Base-by-base conservation (phyloP, 176 grass and related monocot genomes). In the Bromus sterilis region DNA sequence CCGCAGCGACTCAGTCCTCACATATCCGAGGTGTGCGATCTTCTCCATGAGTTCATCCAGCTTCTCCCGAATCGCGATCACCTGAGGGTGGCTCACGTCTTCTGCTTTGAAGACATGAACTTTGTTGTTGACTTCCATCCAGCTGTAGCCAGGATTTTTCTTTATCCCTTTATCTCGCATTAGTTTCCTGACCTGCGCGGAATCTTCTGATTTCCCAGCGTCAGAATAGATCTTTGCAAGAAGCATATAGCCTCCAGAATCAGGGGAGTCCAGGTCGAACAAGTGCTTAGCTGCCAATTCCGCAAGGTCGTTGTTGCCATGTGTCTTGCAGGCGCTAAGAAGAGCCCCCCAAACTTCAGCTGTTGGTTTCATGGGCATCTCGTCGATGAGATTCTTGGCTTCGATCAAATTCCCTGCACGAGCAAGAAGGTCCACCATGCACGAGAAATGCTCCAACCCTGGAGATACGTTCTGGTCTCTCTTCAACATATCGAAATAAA, bases 161-260 rank as follows among this genome's bases (percentile, higher is more conserved):
- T 91, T 95, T 66, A 98, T 91, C 46, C 91, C 91, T 71, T 86
- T 93, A 30, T 95, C 93, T 78, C 84, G 89, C 93, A 99, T 99
- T 56, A 95, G 78, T 40, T 95, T 99, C 79, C 90, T 95, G 43
- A 95, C 77, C 69, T 86, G 65, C 2, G 96, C 96, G 6, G 96
- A 93, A 77, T 93, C 90, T 80, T 89, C 87, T 13, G 90, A 91
- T 42, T 93, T 93, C 9, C 96, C 93, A n/a, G 89, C 79, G 71
- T 93, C 93, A 3, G 88, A 76, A 85, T 99, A 99, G 63, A 95
- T 89, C 83, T 95, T 93, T 4, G 93, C 89, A 74, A 99, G 71
- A 85, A 95, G 93, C 86, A 91, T 91, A 68, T 95, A 99, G 73
- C 93, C 94, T 56, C 96, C 93, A 49, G 96, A 98, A 91, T 98